Conservation (phyloP, 495 filamentous ascomycete species). For the Podospora pseudoanserina region DNA sequence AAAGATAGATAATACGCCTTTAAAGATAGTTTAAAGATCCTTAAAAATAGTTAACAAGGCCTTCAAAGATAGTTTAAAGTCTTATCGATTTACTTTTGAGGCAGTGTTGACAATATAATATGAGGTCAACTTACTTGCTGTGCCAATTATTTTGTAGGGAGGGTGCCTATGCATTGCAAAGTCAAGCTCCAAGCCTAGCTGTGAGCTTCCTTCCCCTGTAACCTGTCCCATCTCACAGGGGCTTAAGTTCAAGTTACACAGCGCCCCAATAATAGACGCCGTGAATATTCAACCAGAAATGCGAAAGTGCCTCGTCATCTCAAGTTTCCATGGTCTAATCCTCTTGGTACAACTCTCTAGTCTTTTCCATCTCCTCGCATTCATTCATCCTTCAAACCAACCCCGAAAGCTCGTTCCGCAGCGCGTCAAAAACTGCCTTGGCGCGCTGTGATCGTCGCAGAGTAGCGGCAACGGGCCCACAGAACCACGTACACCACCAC, state of each 20-base stretch:
- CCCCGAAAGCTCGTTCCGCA: background rate
- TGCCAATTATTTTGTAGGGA: too few relatives aligned
- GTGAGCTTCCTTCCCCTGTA: background rate
- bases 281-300: background rate
- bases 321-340: background rate
- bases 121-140: too few relatives aligned
- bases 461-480: constrained; percentile 6
- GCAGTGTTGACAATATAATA: too few relatives aligned
- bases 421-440: background rate
- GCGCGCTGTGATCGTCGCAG: background rate
- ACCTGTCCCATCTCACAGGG: too few relatives aligned
- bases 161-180: background rate
- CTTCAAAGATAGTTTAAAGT: too few relatives aligned
- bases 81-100: too few relatives aligned
- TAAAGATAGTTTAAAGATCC: too few relatives aligned
- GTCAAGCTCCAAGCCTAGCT: background rate
- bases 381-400: background rate
- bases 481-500: constrained; percentile 16
- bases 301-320: background rate
- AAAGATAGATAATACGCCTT: too few relatives aligned
- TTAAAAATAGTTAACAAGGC: too few relatives aligned
- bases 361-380: background rate
- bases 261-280: background rate
- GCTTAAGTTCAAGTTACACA: background rate
- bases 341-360: background rate